Conservation (phyloP, 805 yeast species). For the Candida ipomoeae region DNA sequence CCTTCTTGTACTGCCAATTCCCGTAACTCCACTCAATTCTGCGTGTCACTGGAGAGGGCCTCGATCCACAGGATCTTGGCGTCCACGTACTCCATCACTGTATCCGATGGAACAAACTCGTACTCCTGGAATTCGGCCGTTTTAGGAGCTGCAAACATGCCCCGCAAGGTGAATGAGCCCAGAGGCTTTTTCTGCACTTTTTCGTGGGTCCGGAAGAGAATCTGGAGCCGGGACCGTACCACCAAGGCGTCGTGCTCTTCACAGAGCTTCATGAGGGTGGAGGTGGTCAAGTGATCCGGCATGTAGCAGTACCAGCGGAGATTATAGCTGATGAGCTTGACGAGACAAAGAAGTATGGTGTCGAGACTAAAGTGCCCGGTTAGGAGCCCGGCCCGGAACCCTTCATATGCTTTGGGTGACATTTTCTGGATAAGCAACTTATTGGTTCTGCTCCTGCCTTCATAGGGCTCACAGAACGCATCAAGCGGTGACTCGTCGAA, state of each 20-base stretch:
- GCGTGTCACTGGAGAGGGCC: not conserved
- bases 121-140: constrained; percentile 9
- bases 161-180: constrained; percentile 13
- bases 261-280: constrained; percentile 43
- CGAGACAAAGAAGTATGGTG: constrained; percentile 32
- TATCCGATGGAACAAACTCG: constrained; percentile 30
- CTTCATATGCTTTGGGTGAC: constrained; percentile 18
- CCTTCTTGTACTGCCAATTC: too few species aligned
- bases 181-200: constrained; percentile 6
- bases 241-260: constrained; percentile 38
- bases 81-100: constrained; percentile 31
- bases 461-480: constrained; percentile 26
- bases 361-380: constrained; percentile 31
- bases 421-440: constrained; percentile 28
- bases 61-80: constrained; percentile 29
- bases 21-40: too few species aligned
- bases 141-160: constrained; percentile 16
- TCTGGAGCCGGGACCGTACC: constrained; percentile 37
- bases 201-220: constrained; percentile 24
- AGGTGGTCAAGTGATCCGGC: constrained; percentile 37
- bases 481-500: constrained; percentile 35
- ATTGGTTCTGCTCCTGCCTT: constrained; percentile 24
- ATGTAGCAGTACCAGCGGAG: constrained; percentile 60
- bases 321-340: constrained; percentile 57
- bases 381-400: constrained; percentile 23